Evolutionary conservation across 2,329 filamentous ascomycete genomes (phyloP), one percentile per base, ranked within the genome.

Genomic region (Graphiopsis chlorocephala): DNA sequence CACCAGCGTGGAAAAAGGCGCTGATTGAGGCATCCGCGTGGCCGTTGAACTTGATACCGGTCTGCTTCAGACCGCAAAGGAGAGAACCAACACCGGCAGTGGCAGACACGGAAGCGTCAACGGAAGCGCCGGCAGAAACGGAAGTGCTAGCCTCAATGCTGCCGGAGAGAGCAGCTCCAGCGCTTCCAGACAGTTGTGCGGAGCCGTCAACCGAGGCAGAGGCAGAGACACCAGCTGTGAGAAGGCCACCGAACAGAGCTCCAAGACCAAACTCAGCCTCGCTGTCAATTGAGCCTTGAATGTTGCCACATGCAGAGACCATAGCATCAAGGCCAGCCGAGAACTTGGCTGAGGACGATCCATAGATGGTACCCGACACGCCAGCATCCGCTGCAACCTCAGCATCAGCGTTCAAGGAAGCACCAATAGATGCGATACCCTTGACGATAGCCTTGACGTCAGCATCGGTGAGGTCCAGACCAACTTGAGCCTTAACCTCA

Each of bases 391-490:
- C 59, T 12, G 47, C 8, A n/a, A 62, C 6, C 29, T 50, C 48
- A 23, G 47, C 59, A 11, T 62, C 59, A 10, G 48, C 31, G 31
- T 45, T 55, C 25, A 62, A 20, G n/a, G 59, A 62, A 38, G 59
- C 59, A 62, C 59, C 59, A 10, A 62, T 62, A 33, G 59, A 62
- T 25, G 47, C 48, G 12, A 62, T 45, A 45, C 59, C 59, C 59
- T 62, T 62, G 23, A 62, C 17, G 33, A 62, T 50, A 10, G 47
- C 26, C 47, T 8, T 53, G 47, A 10, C 42, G 23, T 62, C 45
- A 8, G 31, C 31, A 12, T 62, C 59, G 20, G 45, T 53, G 11
- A 62, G 59, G 29, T 62, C 48, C 29, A 62, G 15, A 17, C 59
- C 59, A 29, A 28, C 33, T 48, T 62, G 59, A 23, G 48, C 47